Conservation (phyloP, 208 protist species). For the Leptomonas seymouri region DNA sequence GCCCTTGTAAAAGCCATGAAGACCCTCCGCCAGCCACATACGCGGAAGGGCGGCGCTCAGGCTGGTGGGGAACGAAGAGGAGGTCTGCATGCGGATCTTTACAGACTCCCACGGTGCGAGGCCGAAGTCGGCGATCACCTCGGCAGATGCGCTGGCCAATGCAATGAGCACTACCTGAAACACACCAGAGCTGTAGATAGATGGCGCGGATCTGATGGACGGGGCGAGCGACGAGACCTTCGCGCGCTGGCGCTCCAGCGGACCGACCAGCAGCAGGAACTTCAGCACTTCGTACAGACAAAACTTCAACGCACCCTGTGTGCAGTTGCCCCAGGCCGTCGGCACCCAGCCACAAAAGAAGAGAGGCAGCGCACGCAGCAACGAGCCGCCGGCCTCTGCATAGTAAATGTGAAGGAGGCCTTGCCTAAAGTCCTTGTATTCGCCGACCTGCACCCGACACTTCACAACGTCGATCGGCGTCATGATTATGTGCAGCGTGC, state of each 20-base stretch:
- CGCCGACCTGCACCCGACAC: slow-evolving; percentile 85
- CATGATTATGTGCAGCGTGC: slow-evolving; percentile 64
- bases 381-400: slow-evolving; percentile 34
- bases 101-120: slow-evolving; percentile 79
- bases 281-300: slow-evolving; percentile 84
- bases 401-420: slow-evolving; percentile 45
- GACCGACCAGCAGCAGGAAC: slow-evolving; percentile 36
- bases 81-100: slow-evolving; percentile 83
- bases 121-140: slow-evolving; percentile 70
- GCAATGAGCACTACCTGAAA: slow-evolving; percentile 48
- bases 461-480: slow-evolving; percentile 82
- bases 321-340: slow-evolving; percentile 60
- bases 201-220: no score
- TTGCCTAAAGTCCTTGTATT: slow-evolving; percentile 46
- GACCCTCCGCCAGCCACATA: slow-evolving; percentile 62
- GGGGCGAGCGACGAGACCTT: neutral
- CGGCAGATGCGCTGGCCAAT: slow-evolving; percentile 61
- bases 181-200: neutral
- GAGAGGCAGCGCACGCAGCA: slow-evolving; percentile 34
- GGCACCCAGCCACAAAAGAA: slow-evolving; percentile 72
- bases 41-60: slow-evolving; percentile 46
- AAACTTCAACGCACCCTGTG: slow-evolving; percentile 75
- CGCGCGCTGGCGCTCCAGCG: neutral
- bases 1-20: slow-evolving; percentile 81
- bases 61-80: slow-evolving; percentile 20